Evolutionary conservation across 495 filamentous ascomycete species (phyloP), one percentile per base, ranked within the genome.

Genomic region (Tuber microsphaerosporum): DNA sequence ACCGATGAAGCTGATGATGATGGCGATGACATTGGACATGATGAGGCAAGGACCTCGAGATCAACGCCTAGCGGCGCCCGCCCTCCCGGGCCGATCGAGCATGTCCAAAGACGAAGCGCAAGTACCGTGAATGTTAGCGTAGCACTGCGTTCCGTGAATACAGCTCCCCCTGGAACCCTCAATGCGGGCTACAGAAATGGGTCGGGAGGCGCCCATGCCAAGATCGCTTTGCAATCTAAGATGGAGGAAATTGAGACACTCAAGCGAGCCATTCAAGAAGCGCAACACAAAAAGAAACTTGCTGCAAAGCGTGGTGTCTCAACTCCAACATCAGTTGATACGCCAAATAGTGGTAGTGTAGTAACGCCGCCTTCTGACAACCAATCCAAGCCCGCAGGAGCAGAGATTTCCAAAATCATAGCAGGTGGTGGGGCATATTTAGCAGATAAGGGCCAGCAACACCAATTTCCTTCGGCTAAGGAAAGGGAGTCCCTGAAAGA

Each of bases 241-340:
- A 88, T 92, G 74, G 86, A 88, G 75, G 88, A 90, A 75, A 94
- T 97, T 71, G 88, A 92, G 82, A 87, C 87, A 56, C 89, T 94
- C 86, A 92, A 89, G 77, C 88, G 88, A 82, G 90, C 87, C 74
- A 94, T 97, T 82, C 91, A 90, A 22, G 90, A 93, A 80, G 87
- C 90, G 48, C 92, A 96, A 82, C 87, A 91, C 45, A 88, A 87
- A 75, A 89, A 88, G 76, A 89, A 89, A 83, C 69, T 76, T 31
- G 80, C 81, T 9, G 83, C 86, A 78, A 77, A 85, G 76, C 71
- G 87, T 81, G 76, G 73, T 77, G 71, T 84, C 74, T 75, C 82
- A 79, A 51, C 76, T 68, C 76, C 80, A 51, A 78, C 78, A 46
- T 76, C 76, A 77, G 70, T 77, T 74, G 78, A 56, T 41, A 84